These are phyloP conservation scores for Cystofilobasidium capitatum DNA, from an alignment of 768 basidiomycete species.

Conservation along the genomic window DNA sequence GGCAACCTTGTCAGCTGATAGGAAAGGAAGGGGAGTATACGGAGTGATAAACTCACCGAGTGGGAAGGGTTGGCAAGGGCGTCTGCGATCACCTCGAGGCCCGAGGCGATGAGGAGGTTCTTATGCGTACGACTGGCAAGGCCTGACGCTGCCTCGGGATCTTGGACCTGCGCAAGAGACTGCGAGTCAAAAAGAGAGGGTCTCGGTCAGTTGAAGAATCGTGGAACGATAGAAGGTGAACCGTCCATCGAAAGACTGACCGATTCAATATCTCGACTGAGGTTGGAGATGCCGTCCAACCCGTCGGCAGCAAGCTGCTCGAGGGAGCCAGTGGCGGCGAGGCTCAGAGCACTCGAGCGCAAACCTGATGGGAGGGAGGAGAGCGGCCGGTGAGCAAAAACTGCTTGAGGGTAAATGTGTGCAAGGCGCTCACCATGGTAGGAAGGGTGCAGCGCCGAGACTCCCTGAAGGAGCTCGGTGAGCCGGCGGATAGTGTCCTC, in stretches of 20 bases:
- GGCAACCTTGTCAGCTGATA: not conserved
- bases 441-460: conserved; percentile 1
- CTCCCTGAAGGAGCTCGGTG: conserved; percentile 9
- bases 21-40: not conserved
- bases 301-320: not conserved
- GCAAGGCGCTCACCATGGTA: conserved; percentile 6
- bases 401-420: not conserved
- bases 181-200: not conserved
- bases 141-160: not conserved
- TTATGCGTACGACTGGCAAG: not conserved
- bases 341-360: conserved; percentile 16
- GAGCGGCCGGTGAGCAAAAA: not conserved
- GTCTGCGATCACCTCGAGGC: conserved; percentile 2
- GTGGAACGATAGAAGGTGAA: not conserved
- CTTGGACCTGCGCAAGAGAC: conserved; percentile 8
- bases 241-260: not conserved
- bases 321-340: conserved; percentile 12
- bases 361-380: not conserved
- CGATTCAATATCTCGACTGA: conserved; percentile 17
- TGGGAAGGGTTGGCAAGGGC: conserved; percentile 13
- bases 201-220: not conserved
- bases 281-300: not conserved
- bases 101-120: conserved; percentile 12
- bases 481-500: conserved; percentile 12
- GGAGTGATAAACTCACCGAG: conserved; percentile 8